Base-by-base conservation (phyloP, 352 stramenopile species). In the Phytophthora melonis region DNA sequence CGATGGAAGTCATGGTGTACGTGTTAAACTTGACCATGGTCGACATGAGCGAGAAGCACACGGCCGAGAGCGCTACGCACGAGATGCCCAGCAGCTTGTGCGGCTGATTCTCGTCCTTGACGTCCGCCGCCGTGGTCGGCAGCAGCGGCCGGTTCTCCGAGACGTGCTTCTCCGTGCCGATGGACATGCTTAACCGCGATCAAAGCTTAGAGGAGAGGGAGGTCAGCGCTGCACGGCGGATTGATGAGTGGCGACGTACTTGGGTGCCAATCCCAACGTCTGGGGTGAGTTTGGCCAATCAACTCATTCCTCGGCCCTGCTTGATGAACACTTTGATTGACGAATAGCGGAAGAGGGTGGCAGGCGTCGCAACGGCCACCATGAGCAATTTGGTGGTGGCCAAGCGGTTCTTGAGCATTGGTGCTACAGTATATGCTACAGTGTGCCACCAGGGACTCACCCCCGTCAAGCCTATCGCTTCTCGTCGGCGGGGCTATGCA, bases 21-120 rank as follows among this genome's bases (percentile, higher is more conserved):
- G 85, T 92, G 45, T 84, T 84, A 63, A 85, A 92, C 83, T 95
- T 95, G 78, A 93, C 57, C 55, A 93, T 77, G 16, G 84, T 93
- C 16, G 89, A 93, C 86, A 94, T 93, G 79, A 93, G 74, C 61
- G 84, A 93, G 69, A 95, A 95, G 74, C 86, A 93, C 49, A 95
- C 80, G 27, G 88, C 87, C 39, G 88, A 95, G 32, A 83, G 63
- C 13, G 88, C 88, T 21, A 95, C 86, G 63, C 77, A 90, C 58
- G 79, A 74, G 32, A 95, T 86, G 47, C 87, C 88, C 11, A 89
- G 60, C 21, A 93, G 69, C 43, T 75, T 75, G 71, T 92, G 87
- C 21, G 83, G 84, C 34, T 74, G 77, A 7, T 75, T 36, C 34
- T 72, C 71, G 2, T 52, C 57, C 58, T 80, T 78, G 10, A 56